A percentile compares a stretch with the other conserved stretches of the same genome.
phyloP scores from a whole-genome alignment of 257 asterid genomes.

The Capsicum pubescens region DNA sequence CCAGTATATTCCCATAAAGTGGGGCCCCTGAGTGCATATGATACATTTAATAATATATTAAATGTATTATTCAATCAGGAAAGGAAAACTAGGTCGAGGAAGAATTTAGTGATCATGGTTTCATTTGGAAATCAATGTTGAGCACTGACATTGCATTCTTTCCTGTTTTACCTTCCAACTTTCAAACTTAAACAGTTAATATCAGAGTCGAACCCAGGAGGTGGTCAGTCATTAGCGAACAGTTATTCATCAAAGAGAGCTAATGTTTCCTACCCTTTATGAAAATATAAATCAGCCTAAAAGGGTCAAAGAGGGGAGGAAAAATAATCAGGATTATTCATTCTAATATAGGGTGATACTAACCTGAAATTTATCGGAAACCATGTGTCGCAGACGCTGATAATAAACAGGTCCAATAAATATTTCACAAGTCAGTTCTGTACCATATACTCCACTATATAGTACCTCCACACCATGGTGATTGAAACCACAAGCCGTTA shows the following conservation, averaged over 20 bases:
- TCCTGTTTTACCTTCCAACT: slow-evolving; percentile 13
- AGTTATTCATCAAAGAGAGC: slow-evolving; percentile 2
- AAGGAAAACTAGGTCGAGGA: slow-evolving; percentile 4
- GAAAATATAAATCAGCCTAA: not conserved
- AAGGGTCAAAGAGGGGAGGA: not conserved
- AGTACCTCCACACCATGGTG: slow-evolving; percentile 87
- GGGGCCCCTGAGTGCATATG: not conserved
- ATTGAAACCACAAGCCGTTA: slow-evolving; percentile 78
- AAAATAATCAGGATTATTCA: slow-evolving; percentile 11
- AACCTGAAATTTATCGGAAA: slow-evolving; percentile 96
- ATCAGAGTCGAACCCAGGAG: not conserved
- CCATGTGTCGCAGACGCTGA: slow-evolving; percentile 98
- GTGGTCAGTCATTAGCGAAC: not conserved
- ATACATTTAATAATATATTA: not conserved
- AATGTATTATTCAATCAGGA: slow-evolving; percentile 12
- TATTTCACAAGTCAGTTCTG: slow-evolving; percentile 87
- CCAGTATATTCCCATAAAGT: too few species aligned
- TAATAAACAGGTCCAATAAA: slow-evolving; percentile 97
- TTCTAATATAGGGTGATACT: slow-evolving; percentile 8
- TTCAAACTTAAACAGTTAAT: not conserved
- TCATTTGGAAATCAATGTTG: slow-evolving; percentile 1
- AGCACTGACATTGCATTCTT: not conserved
- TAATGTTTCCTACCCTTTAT: not conserved
- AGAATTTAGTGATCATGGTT: slow-evolving; percentile 3
- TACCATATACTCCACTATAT: slow-evolving; percentile 91